phyloP scores from a whole-genome alignment of 176 grass and related monocot species.

The Leersia perrieri region DNA sequence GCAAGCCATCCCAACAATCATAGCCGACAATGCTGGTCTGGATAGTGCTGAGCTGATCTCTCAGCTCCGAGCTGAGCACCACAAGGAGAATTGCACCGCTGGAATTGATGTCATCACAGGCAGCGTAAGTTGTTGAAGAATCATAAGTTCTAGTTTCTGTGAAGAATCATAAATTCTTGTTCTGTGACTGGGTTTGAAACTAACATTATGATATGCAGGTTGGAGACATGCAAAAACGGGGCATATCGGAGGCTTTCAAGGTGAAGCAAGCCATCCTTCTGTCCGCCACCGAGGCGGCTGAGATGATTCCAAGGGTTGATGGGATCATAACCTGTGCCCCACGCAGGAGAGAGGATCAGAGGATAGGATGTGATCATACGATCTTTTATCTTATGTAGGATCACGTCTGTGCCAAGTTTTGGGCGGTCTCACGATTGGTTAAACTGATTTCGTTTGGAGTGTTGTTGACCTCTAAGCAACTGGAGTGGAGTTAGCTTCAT shows the following conservation, averaged over 20 bases:
- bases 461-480: background rate
- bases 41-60: constrained; percentile 90
- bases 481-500: background rate
- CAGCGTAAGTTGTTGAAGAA: constrained; percentile 43
- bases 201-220: constrained; percentile 14
- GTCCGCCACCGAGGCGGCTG: constrained; percentile 30
- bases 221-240: constrained; percentile 50
- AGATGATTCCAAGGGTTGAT: constrained; percentile 57
- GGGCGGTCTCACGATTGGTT: background rate
- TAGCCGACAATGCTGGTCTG: constrained; percentile 83
- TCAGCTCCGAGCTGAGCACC: constrained; percentile 96
- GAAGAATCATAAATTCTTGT: too few species aligned
- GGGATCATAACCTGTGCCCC: constrained; percentile 47
- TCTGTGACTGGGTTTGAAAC: background rate
- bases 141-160: background rate
- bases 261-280: constrained; percentile 51
- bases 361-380: constrained; percentile 39
- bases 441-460: background rate
- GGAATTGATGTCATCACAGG: constrained; percentile 85
- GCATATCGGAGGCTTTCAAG: constrained; percentile 52
- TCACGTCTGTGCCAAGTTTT: background rate
- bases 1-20: constrained; percentile 86
- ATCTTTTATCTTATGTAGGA: background rate
- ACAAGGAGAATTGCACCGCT: constrained; percentile 62
- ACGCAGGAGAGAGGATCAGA: constrained; percentile 34